Conservation (phyloP, 73 alveolate species). For the Paramecium caudatum region DNA sequence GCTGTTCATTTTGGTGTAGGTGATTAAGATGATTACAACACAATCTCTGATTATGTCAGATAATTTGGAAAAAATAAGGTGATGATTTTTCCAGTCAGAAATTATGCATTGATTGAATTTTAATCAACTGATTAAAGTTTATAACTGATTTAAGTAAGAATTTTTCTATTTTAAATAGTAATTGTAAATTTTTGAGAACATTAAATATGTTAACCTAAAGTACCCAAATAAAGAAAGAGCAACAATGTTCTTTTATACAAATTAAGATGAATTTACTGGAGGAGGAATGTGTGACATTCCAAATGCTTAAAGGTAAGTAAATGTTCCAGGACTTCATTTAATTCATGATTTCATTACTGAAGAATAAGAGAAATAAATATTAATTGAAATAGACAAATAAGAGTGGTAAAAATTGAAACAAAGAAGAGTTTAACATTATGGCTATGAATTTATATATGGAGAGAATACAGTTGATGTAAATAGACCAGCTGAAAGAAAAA, state of each 20-base stretch:
- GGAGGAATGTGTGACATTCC: slow-evolving; percentile 73
- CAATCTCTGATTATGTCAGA: slow-evolving; percentile 42
- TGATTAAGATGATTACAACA: slow-evolving; percentile 69
- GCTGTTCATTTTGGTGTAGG: slow-evolving; percentile 76
- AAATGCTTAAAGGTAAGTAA: slow-evolving; percentile 67
- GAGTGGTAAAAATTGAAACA: slow-evolving; percentile 82
- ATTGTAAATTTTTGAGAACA: slow-evolving; percentile 49
- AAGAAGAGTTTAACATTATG: slow-evolving; percentile 90
- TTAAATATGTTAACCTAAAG: slow-evolving; percentile 43
- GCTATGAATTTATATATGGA: slow-evolving; percentile 90
- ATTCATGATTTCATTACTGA: slow-evolving; percentile 83
- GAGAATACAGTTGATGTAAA: slow-evolving; percentile 75
- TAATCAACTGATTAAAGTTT: slow-evolving; percentile 17
- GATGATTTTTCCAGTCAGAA: slow-evolving; percentile 69
- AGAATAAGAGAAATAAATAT: slow-evolving; percentile 82
- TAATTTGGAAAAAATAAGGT: slow-evolving; percentile 60
- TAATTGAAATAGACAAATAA: slow-evolving; percentile 78
- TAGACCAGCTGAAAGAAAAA: slow-evolving; percentile 49
- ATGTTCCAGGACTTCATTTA: slow-evolving; percentile 84
- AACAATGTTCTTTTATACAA: slow-evolving; percentile 71
- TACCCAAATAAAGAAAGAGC: slow-evolving; percentile 73
- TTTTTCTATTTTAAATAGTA: background rate
- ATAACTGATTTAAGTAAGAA: slow-evolving; percentile 10
- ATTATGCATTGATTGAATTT: slow-evolving; percentile 70
- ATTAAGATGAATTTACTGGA: slow-evolving; percentile 13